phyloP scores from a whole-genome alignment of 306 rosid genomes.

The Malus domestica region ASM211411v1 NC_041804.1:5292001-5292500 shows the following conservation, averaged over 20 bases:
- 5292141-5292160: background rate
- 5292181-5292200: background rate
- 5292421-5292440: background rate
- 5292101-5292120: background rate
- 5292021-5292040: background rate
- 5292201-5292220: background rate
- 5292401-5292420: background rate
- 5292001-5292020: background rate
- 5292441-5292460: constrained; percentile 7
- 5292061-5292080: background rate
- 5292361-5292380: background rate
- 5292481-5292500: constrained; percentile 87
- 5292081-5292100: background rate
- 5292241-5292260: background rate
- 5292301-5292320: background rate
- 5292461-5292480: constrained; percentile 82
- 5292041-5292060: background rate
- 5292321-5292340: background rate
- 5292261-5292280: background rate
- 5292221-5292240: background rate
- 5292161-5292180: background rate
- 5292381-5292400: background rate
- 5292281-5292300: background rate
- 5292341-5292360: background rate
- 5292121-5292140: background rate